phyloP scores from a whole-genome alignment of 1,139 yeast species.

The Blastobotrys raffinosifermentans region DNA sequence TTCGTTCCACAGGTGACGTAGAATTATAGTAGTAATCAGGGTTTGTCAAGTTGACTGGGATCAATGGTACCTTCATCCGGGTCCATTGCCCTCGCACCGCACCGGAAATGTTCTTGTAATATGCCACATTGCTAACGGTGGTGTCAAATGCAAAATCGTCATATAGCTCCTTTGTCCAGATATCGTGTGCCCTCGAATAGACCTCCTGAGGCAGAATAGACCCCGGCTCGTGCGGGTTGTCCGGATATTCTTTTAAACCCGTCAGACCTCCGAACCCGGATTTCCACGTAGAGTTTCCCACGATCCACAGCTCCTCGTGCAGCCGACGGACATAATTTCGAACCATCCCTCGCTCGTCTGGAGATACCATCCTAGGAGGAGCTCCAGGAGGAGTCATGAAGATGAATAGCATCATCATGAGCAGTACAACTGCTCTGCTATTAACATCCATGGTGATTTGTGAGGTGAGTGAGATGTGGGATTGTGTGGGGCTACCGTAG shows the following conservation, averaged over 20 bases:
- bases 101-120: constrained; percentile 22
- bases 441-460: constrained; percentile 23
- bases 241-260: constrained; percentile 42
- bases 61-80: constrained; percentile 11
- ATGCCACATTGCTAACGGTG: constrained; percentile 7
- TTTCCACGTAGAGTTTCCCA: constrained; percentile 41
- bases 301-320: constrained; percentile 30
- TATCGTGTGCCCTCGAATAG: constrained; percentile 39
- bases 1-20: background rate
- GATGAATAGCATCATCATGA: constrained; percentile 24
- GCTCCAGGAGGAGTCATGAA: constrained; percentile 26
- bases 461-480: no score
- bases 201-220: constrained; percentile 57
- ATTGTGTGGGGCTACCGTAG: no score
- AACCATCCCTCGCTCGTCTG: constrained; percentile 27
- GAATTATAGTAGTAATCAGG: constrained; percentile 11
- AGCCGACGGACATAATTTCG: constrained; percentile 33
- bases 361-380: constrained; percentile 27
- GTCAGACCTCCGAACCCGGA: constrained; percentile 67
- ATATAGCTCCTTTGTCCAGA: constrained; percentile 44
- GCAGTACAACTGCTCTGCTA: constrained; percentile 22
- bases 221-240: constrained; percentile 38
- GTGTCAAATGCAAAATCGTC: background rate
- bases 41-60: constrained; percentile 20
- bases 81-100: constrained; percentile 22